Evolutionary conservation across 352 stramenopile genomes (phyloP).

Genomic region (Phytopythium mirpurense): DNA sequence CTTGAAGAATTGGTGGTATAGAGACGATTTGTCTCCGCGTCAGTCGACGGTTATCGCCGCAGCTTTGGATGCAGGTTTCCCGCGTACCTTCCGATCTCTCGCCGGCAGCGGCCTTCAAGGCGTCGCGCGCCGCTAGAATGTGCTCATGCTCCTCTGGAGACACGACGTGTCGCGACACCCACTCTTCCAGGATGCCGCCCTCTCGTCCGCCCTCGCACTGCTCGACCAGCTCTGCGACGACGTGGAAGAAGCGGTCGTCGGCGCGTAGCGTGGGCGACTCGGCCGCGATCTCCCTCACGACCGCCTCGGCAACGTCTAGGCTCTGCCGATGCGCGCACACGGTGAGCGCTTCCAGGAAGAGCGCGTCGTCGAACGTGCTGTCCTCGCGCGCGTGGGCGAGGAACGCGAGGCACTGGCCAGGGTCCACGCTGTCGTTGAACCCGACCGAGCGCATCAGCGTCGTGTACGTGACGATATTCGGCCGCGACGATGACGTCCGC

Average conservation of each 20-base stretch:
- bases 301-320: slow-evolving; percentile 19
- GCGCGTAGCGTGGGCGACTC: slow-evolving; percentile 29
- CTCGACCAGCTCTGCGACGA: slow-evolving; percentile 30
- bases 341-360: slow-evolving; percentile 59
- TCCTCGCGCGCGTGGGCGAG: slow-evolving; percentile 38
- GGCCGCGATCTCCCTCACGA: slow-evolving; percentile 28
- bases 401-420: slow-evolving; percentile 37
- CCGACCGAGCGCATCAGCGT: slow-evolving; percentile 54
- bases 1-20: background rate
- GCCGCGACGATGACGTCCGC: slow-evolving; percentile 45
- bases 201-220: slow-evolving; percentile 17
- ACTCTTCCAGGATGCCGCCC: slow-evolving; percentile 24
- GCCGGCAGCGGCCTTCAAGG: background rate
- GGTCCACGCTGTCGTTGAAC: slow-evolving; percentile 25
- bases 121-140: slow-evolving; percentile 4
- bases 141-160: slow-evolving; percentile 27
- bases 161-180: slow-evolving; percentile 28
- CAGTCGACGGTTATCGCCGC: background rate
- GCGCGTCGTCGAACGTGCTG: slow-evolving; percentile 52
- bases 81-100: background rate
- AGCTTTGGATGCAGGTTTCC: background rate
- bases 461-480: slow-evolving; percentile 76
- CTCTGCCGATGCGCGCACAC: slow-evolving; percentile 39
- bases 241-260: slow-evolving; percentile 43
- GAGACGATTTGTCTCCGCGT: no score